These are phyloP conservation scores for Hsuehochloa calcarea DNA, from an alignment of 176 grass and related monocot species.

Conservation along the genomic window DNA sequence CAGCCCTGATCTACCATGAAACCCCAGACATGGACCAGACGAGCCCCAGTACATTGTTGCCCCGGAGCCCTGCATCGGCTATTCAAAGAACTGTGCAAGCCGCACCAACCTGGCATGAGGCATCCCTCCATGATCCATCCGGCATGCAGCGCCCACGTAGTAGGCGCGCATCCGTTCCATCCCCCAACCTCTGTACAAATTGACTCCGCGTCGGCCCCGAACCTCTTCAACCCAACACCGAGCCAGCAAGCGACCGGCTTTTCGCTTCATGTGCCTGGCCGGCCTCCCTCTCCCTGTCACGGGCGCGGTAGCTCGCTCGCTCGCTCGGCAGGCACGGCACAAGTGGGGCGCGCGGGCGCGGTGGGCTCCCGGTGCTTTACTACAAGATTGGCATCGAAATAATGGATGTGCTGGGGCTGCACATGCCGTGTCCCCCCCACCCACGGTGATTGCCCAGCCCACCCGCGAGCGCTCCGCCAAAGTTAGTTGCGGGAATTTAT, in stretches of 20 bases:
- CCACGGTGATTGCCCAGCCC: not conserved
- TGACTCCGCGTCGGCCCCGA: constrained; percentile 33
- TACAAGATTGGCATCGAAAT: constrained; percentile 46
- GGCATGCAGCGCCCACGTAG: not conserved
- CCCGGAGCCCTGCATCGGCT: constrained; percentile 11
- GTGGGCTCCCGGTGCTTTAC: constrained; percentile 44
- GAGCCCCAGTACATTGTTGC: not conserved
- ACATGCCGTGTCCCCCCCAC: constrained; percentile 46
- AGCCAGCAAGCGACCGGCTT: not conserved
- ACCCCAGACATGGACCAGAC: constrained; percentile 29
- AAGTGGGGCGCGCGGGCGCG: constrained; percentile 8
- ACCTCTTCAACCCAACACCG: constrained; percentile 37
- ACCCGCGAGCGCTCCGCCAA: not conserved
- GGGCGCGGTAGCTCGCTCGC: constrained; percentile 9
- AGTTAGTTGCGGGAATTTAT: constrained; percentile 25
- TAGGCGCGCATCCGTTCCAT: not conserved
- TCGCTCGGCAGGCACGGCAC: not conserved
- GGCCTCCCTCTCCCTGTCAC: not conserved
- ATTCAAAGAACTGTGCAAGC: constrained; percentile 27
- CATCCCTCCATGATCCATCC: not conserved
- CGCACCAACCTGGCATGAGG: constrained; percentile 31
- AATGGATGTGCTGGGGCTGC: constrained; percentile 35
- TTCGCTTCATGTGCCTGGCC: not conserved
- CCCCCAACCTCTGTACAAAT: constrained; percentile 28
- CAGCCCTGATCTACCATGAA: not conserved